A percentile compares a stretch with the other conserved stretches of the same genome.
These are phyloP conservation scores for Penicillium nordicum DNA, from an alignment of 2,329 filamentous ascomycete genomes.

Conservation along the genomic window DNA sequence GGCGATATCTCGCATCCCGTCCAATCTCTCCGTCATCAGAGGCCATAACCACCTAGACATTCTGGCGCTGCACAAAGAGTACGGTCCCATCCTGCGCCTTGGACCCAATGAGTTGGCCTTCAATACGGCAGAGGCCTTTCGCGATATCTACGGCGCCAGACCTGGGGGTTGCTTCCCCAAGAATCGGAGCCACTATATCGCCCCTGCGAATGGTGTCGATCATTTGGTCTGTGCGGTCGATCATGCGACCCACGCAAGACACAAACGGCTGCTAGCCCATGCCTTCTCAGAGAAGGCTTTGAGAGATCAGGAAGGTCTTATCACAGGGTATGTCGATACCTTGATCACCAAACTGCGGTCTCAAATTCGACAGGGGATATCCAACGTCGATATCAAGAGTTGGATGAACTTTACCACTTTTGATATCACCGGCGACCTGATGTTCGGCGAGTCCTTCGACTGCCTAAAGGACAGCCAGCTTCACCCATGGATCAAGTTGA, in stretches of 20 bases:
- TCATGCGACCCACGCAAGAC: constrained; percentile 18
- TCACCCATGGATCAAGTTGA: constrained; percentile 42
- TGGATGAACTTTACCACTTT: constrained; percentile 40
- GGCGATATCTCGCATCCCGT: constrained; percentile 25
- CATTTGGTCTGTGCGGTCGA: constrained; percentile 20
- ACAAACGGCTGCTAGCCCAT: constrained; percentile 8
- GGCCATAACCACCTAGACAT: constrained; percentile 26
- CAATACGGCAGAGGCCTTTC: constrained; percentile 28
- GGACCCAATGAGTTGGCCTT: constrained; percentile 26
- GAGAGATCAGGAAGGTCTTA: constrained; percentile 28
- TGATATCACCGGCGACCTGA: constrained; percentile 40
- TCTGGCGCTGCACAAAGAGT: constrained; percentile 21
- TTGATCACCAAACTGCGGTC: constrained; percentile 22
- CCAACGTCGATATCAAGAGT: constrained; percentile 25
- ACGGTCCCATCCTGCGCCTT: constrained; percentile 20
- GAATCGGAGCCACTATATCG: constrained; percentile 17
- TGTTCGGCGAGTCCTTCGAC: constrained; percentile 41
- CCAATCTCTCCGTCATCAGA: constrained; percentile 16
- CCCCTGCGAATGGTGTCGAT: constrained; percentile 38
- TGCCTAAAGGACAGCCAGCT: constrained; percentile 36
- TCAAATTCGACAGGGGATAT: background rate
- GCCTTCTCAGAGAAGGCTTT: constrained; percentile 14
- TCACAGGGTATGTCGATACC: constrained; percentile 26
- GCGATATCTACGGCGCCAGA: constrained; percentile 33
- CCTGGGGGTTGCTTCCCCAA: constrained; percentile 23